A percentile compares a stretch with the other conserved stretches of the same genome.
These are phyloP conservation scores for Trifolium pratense DNA, from an alignment of 306 rosid genomes.

Conservation along the genomic window DNA sequence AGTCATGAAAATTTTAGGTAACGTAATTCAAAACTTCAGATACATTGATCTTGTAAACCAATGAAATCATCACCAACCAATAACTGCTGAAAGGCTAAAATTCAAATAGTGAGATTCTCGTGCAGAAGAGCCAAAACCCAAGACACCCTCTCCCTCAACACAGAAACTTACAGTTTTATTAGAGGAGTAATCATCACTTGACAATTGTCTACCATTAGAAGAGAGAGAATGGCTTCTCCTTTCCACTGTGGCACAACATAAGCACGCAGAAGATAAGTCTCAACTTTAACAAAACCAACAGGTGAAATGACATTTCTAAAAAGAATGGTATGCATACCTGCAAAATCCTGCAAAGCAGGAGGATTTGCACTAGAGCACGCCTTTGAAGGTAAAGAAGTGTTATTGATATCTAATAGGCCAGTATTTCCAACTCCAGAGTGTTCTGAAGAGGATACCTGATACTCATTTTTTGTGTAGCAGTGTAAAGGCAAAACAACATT, in stretches of 20 bases:
- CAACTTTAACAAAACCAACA: constrained; percentile 36
- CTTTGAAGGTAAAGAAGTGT: constrained; percentile 48
- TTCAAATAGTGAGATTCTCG: constrained; percentile 12
- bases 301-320: not conserved
- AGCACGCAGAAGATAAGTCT: constrained; percentile 33
- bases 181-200: constrained; percentile 46
- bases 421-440: constrained; percentile 47
- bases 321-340: constrained; percentile 51
- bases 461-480: constrained; percentile 79
- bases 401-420: constrained; percentile 42
- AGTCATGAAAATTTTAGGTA: constrained; percentile 27
- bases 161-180: constrained; percentile 55
- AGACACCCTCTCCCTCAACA: constrained; percentile 22
- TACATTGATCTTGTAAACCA: constrained; percentile 25
- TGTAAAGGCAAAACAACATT: constrained; percentile 93
- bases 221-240: constrained; percentile 47
- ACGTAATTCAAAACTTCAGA: constrained; percentile 17
- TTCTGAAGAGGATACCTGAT: constrained; percentile 81
- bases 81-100: constrained; percentile 23
- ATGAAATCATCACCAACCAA: constrained; percentile 28
- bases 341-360: constrained; percentile 46
- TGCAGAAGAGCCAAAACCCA: not conserved
- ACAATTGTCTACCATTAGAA: constrained; percentile 42
- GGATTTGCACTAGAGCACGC: constrained; percentile 47
- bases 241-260: constrained; percentile 52